A percentile compares a stretch with the other conserved stretches of the same genome.
phyloP scores from a whole-genome alignment of 1,284 basidiomycete genomes.

The Leccinum pseudoinsigne region DNA sequence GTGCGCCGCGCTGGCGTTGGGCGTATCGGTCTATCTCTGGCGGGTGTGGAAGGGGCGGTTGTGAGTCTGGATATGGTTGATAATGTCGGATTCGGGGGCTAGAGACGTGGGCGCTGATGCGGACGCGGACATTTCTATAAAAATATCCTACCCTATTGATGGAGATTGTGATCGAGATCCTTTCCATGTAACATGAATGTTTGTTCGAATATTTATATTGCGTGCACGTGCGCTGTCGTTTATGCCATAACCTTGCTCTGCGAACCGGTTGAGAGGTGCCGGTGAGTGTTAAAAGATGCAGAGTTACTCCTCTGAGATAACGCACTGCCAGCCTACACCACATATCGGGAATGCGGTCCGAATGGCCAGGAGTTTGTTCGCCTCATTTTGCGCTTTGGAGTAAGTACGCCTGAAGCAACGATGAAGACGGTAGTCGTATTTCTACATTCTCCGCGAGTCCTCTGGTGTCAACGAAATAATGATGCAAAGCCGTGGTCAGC shows the following conservation, averaged over 20 bases:
- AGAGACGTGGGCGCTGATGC: background rate
- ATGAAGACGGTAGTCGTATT: background rate
- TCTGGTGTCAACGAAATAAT: background rate
- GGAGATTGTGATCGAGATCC: background rate
- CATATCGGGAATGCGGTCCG: background rate
- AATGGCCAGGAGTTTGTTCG: background rate
- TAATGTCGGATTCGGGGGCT: background rate
- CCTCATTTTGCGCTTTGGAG: too few relatives aligned
- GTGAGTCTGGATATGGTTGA: slow-evolving; percentile 25
- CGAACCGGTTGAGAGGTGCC: background rate
- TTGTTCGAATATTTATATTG: background rate
- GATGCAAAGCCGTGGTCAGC: background rate
- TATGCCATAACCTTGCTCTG: background rate
- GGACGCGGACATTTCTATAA: background rate
- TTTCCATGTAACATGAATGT: background rate
- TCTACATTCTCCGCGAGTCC: background rate
- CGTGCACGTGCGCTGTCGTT: background rate
- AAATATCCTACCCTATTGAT: background rate
- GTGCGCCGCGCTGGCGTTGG: slow-evolving; percentile 45
- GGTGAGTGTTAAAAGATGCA: background rate
- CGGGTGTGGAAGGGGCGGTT: slow-evolving; percentile 56
- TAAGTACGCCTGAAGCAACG: background rate
- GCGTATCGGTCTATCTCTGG: slow-evolving; percentile 54
- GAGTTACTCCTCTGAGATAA: background rate
- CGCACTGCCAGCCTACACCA: background rate